Evolutionary conservation across 83 land plant genomes (phyloP).

Genomic region (Isoetes engelmannii): DNA sequence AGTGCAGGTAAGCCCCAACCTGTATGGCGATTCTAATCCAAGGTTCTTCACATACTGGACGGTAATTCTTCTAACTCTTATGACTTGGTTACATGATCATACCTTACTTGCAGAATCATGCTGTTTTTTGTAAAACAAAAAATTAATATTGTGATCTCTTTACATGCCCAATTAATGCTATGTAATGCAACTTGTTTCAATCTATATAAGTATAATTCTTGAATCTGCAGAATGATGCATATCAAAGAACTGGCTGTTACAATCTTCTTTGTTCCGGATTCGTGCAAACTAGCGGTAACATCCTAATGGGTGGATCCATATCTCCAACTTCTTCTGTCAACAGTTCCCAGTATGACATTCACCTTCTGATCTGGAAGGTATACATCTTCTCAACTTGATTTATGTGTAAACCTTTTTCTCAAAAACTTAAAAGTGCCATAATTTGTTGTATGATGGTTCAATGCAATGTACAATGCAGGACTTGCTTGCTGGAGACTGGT

Average conservation of each 20-base stretch:
- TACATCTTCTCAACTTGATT: background rate
- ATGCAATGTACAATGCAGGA: conserved; percentile 18
- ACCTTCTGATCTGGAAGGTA: conserved; percentile 87
- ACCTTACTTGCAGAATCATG: too few species aligned
- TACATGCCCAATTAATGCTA: background rate
- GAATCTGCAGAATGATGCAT: conserved; percentile 71
- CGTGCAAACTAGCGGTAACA: conserved; percentile 62
- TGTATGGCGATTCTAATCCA: conserved; percentile 94
- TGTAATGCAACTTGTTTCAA: too few species aligned
- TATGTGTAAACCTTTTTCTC: background rate
- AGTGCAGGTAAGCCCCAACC: conserved; percentile 81
- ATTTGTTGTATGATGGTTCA: background rate
- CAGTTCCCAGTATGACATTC: conserved; percentile 70
- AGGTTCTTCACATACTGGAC: conserved; percentile 98
- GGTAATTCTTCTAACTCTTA: conserved; percentile 28
- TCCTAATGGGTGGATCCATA: conserved; percentile 81
- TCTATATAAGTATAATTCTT: background rate
- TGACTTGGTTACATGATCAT: background rate
- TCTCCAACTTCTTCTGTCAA: conserved; percentile 52
- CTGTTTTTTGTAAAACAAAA: too few species aligned
- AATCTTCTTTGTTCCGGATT: conserved; percentile 90
- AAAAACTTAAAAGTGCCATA: background rate
- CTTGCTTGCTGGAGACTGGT: conserved; percentile 48
- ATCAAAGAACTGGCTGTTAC: conserved; percentile 93
- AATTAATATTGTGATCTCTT: background rate